Percentiles rank a stretch among this genome's conserved stretches.
Evolutionary conservation across 805 yeast genomes (phyloP).

Genomic region (Candida silvicultrix): DNA sequence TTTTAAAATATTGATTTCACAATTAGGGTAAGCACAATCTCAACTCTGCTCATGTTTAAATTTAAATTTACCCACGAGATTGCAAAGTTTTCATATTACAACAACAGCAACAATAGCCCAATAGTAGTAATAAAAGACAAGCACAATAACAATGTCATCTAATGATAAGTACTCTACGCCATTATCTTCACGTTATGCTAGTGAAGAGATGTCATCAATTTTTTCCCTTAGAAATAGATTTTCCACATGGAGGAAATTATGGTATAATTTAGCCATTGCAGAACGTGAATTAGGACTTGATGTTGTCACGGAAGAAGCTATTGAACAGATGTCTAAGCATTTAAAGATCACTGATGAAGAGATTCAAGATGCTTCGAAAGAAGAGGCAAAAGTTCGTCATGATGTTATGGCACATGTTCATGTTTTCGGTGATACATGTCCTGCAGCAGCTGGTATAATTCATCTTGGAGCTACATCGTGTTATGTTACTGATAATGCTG

Average conservation of each 20-base stretch:
- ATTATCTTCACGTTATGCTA: conserved; percentile 92
- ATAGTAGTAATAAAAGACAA: too few species aligned
- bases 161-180: conserved; percentile 86
- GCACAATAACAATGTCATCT: conserved; percentile 18
- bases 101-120: background rate
- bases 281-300: conserved; percentile 86
- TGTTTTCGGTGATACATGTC: conserved; percentile 86
- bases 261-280: conserved; percentile 94
- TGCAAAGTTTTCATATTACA: background rate
- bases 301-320: conserved; percentile 85
- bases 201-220: conserved; percentile 91
- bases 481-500: conserved; percentile 97
- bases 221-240: conserved; percentile 92
- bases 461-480: conserved; percentile 98
- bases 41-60: background rate
- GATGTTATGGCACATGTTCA: conserved; percentile 99
- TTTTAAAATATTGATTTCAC: background rate
- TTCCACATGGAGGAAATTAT: conserved; percentile 97
- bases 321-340: conserved; percentile 75
- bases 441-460: conserved; percentile 95
- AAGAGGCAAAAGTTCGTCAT: conserved; percentile 97
- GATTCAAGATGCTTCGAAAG: conserved; percentile 79
- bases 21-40: background rate
- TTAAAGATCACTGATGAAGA: conserved; percentile 88
- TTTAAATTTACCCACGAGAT: background rate